Evolutionary conservation across 306 rosid species (phyloP).

Genomic region (Leucaena leucocephala): DNA sequence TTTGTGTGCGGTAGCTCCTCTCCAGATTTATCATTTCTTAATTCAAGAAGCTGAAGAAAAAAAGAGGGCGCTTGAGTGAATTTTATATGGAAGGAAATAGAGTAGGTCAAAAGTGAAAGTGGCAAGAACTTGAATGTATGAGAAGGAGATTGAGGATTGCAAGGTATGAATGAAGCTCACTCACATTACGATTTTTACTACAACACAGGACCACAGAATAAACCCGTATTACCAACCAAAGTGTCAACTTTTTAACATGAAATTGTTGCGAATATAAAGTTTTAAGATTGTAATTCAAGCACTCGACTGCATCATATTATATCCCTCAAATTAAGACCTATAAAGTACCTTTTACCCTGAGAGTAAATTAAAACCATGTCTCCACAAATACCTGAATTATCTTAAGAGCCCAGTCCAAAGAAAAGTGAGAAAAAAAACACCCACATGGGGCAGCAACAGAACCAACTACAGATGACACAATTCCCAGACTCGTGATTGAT

Average conservation of each 20-base stretch:
- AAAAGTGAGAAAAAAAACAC: neutral
- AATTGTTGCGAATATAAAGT: slow-evolving; percentile 1
- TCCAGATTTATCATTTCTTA: slow-evolving; percentile 35
- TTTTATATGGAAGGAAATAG: slow-evolving; percentile 6
- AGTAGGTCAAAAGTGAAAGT: neutral
- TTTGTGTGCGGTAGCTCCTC: slow-evolving; percentile 26
- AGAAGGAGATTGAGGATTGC: neutral
- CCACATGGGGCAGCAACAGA: slow-evolving; percentile 71
- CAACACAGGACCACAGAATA: slow-evolving; percentile 32
- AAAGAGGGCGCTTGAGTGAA: neutral
- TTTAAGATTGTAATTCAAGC: neutral
- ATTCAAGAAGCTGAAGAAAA: slow-evolving; percentile 41
- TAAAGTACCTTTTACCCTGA: neutral
- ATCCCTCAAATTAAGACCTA: neutral
- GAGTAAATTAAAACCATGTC: neutral
- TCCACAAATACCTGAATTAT: neutral
- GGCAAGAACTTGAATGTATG: slow-evolving; percentile 11
- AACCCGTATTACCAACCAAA: slow-evolving; percentile 16
- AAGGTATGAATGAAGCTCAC: slow-evolving; percentile 32
- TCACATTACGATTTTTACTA: slow-evolving; percentile 58
- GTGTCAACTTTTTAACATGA: slow-evolving; percentile 11
- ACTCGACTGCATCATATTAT: neutral
- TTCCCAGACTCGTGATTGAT: slow-evolving; percentile 77
- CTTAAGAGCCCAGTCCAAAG: neutral
- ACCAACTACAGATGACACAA: slow-evolving; percentile 81